These are phyloP conservation scores for Zygosaccharomyces siamensis DNA, from an alignment of 805 yeast genomes.

Conservation along the genomic window DNA sequence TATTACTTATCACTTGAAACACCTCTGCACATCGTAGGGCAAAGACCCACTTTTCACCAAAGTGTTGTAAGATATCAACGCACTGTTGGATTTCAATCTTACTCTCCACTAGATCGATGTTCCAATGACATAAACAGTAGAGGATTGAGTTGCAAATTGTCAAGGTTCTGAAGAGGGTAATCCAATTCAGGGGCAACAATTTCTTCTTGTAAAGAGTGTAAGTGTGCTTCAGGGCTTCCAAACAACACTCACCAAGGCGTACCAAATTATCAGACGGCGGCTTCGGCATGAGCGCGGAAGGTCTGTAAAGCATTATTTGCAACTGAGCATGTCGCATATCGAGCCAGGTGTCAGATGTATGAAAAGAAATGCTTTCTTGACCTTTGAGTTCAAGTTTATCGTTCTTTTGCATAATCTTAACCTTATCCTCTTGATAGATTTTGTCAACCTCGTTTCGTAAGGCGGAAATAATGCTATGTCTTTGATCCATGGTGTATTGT, in stretches of 20 bases:
- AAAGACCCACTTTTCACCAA: slow-evolving; percentile 44
- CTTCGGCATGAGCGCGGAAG: slow-evolving; percentile 45
- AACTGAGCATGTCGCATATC: slow-evolving; percentile 44
- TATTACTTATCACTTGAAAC: slow-evolving; percentile 41
- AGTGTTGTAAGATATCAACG: slow-evolving; percentile 43
- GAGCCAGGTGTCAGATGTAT: slow-evolving; percentile 35
- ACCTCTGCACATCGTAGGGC: slow-evolving; percentile 43
- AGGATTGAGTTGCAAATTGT: slow-evolving; percentile 45
- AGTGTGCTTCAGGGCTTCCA: slow-evolving; percentile 43
- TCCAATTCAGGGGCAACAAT: slow-evolving; percentile 47
- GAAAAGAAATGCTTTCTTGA: slow-evolving; percentile 30
- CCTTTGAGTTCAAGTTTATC: background rate
- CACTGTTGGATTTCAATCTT: slow-evolving; percentile 44
- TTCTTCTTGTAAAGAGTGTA: slow-evolving; percentile 43
- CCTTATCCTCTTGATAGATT: slow-evolving; percentile 25
- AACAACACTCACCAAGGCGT: slow-evolving; percentile 42
- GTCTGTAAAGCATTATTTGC: slow-evolving; percentile 45
- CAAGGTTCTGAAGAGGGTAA: slow-evolving; percentile 43
- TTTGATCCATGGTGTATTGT: slow-evolving; percentile 32
- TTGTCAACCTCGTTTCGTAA: slow-evolving; percentile 36
- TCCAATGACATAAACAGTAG: slow-evolving; percentile 44
- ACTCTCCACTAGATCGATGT: slow-evolving; percentile 43
- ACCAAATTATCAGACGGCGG: slow-evolving; percentile 40
- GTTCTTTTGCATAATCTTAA: slow-evolving; percentile 23
- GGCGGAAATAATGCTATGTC: slow-evolving; percentile 30